phyloP scores from a whole-genome alignment of 2,329 filamentous ascomycete genomes.

The Phaeomoniella chlamydospora region DNA sequence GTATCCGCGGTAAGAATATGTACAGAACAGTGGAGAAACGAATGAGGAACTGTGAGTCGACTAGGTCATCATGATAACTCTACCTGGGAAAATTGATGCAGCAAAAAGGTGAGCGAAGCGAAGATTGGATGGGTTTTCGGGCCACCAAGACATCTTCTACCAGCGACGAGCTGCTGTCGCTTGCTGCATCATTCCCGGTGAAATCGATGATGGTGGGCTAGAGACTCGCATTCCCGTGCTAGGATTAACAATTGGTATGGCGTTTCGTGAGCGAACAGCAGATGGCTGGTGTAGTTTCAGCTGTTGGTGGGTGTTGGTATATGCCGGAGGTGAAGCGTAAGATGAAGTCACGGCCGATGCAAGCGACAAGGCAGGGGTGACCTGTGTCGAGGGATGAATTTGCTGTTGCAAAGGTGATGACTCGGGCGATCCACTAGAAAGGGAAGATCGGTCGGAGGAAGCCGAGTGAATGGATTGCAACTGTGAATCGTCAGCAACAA shows the following conservation, averaged over 20 bases:
- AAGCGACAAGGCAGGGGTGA: conserved; percentile 59
- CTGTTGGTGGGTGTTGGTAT: conserved; percentile 53
- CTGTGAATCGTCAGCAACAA: too few species aligned
- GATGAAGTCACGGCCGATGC: conserved; percentile 42
- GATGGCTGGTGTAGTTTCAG: conserved; percentile 85
- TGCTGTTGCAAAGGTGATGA: conserved; percentile 82
- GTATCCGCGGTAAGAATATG: neutral
- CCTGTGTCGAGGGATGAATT: conserved; percentile 55
- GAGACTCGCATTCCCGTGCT: conserved; percentile 77
- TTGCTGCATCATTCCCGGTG: conserved; percentile 50
- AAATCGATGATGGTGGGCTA: conserved; percentile 66
- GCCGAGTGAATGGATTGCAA: conserved; percentile 82
- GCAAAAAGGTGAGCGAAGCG: neutral
- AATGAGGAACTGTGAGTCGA: neutral
- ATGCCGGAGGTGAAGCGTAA: conserved; percentile 43
- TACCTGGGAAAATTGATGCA: neutral
- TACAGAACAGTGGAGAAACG: neutral
- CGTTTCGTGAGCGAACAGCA: conserved; percentile 78
- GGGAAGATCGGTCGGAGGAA: conserved; percentile 80
- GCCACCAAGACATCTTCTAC: conserved; percentile 7
- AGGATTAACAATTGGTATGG: conserved; percentile 96
- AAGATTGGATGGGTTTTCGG: neutral
- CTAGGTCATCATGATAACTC: neutral
- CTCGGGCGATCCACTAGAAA: conserved; percentile 87
- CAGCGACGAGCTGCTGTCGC: conserved; percentile 19